Percentiles rank a stretch among this genome's conserved stretches.
phyloP scores from a whole-genome alignment of 257 asterid species.

The Leonotis leonurus region DNA sequence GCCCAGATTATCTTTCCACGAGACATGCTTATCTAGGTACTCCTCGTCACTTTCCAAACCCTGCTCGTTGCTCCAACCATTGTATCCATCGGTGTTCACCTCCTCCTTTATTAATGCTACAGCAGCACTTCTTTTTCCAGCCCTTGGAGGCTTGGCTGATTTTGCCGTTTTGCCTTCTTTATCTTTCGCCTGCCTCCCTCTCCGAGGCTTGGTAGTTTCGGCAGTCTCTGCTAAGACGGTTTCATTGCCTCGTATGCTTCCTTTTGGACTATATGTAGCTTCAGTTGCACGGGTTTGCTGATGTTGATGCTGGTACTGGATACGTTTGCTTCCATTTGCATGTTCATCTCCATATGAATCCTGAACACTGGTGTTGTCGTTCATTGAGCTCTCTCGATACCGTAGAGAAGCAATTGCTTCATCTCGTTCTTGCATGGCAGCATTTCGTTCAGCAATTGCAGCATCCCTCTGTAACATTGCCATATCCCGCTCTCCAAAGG shows the following conservation, averaged over 20 bases:
- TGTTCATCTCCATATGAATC: constrained; percentile 42
- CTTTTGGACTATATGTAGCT: constrained; percentile 39
- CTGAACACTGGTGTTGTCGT: constrained; percentile 33
- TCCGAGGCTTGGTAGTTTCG: constrained; percentile 41
- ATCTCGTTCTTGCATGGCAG: constrained; percentile 70
- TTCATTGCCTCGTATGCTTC: constrained; percentile 29
- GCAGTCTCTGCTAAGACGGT: constrained; percentile 33
- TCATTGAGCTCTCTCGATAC: constrained; percentile 45
- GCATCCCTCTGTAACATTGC: constrained; percentile 92
- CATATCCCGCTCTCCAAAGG: constrained; percentile 86
- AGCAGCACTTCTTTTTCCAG: constrained; percentile 42
- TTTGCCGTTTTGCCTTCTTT: constrained; percentile 42
- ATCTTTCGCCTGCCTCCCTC: constrained; percentile 49
- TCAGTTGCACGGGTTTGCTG: constrained; percentile 37
- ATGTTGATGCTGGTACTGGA: constrained; percentile 36
- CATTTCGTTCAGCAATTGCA: constrained; percentile 75
- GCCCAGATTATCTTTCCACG: constrained; percentile 77
- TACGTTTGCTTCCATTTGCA: constrained; percentile 37
- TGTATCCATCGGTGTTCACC: constrained; percentile 27
- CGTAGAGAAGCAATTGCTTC: constrained; percentile 64
- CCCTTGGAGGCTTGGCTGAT: constrained; percentile 36
- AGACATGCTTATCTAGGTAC: no score
- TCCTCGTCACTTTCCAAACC: constrained; percentile 49
- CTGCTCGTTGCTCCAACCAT: constrained; percentile 38
- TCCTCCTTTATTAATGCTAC: constrained; percentile 37